Base-by-base conservation (phyloP, 768 basidiomycete genomes). In the Leccinum subgranulosum region DNA sequence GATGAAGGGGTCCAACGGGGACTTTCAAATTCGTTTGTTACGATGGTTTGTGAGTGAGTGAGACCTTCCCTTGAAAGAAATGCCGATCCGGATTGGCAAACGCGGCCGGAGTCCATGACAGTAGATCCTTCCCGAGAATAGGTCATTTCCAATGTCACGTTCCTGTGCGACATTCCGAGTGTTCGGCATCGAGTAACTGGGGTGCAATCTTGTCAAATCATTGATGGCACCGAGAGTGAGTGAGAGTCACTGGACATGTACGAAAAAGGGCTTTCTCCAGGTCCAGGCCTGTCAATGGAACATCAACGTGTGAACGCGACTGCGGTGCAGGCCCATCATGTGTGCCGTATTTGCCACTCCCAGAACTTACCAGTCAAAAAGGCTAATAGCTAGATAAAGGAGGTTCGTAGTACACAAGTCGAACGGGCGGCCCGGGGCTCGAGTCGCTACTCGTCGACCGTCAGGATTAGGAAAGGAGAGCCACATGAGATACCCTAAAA, bases 401-500 rank as follows among this genome's bases (percentile, higher is more conserved):
- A 41, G 4, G n/a, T 6, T 21, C 12, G 8, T 27, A 15, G 9
- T 31, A 10, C 14, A 19, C 17, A 12, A 17, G 31, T 17, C 1
- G 43, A 27, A 27, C 27, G 4, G 10, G 25, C 25, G 25, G 17
- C 23, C n/a, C n/a, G n/a, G 23, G 23, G 23, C 23, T 23, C 23
- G 25, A 41, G 28, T 57, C 23, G 23, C 23, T 23, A 14, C 17
- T 43, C 41, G 41, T 36, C 33, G 2, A 15, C 21, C 21, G 19
- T 43, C 28, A 21, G 21, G 57, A 59, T 50, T 34, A 34, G 51
- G 45, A 33, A 63, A 23, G 31, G 36, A 34, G 25, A 41, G 60
- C 67, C 57, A 69, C 67, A 57, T 48, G 54, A 33, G 33, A 41
- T 8, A 50, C 15, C 62, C 67, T 41, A 65, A 65, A 69, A 36